Percentiles rank a stretch among this genome's conserved stretches.
Conservation (phyloP, 768 basidiomycete genomes). For the Pseudohyphozyma bogoriensis region DNA sequence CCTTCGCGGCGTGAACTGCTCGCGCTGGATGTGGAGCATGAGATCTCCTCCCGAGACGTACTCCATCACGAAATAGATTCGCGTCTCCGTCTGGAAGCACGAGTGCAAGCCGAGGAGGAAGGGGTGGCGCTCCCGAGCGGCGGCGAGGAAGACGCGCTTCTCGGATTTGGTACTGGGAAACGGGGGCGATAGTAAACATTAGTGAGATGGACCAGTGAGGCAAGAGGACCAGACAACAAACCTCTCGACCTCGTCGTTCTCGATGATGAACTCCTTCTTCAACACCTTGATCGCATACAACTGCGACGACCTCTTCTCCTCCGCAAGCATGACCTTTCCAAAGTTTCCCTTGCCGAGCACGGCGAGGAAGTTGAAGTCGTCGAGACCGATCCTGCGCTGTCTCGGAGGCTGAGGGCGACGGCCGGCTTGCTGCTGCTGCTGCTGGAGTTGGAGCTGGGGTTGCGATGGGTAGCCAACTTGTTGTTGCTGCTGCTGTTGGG, state of each 20-base stretch:
- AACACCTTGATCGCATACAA: constrained; percentile 99
- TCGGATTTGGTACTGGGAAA: constrained; percentile 88
- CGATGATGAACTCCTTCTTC: constrained; percentile 99
- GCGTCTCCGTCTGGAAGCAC: constrained; percentile 99
- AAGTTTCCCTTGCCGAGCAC: constrained; percentile 99
- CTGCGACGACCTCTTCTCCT: constrained; percentile 83
- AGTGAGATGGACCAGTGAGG: constrained; percentile 1
- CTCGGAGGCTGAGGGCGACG: constrained; percentile 3
- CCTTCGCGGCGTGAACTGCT: constrained; percentile 96
- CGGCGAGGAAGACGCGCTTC: constrained; percentile 93
- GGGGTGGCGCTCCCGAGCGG: constrained; percentile 93
- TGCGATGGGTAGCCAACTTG: background rate
- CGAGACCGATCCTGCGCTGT: constrained; percentile 83
- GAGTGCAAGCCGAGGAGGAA: constrained; percentile 94
- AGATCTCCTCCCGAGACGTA: constrained; percentile 98
- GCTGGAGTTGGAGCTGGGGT: background rate
- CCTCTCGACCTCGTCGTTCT: constrained; percentile 99
- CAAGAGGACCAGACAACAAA: constrained; percentile 38
- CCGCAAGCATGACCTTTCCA: constrained; percentile 98
- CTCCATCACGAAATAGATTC: constrained; percentile 99
- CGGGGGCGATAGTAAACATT: background rate
- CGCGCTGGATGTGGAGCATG: constrained; percentile 98
- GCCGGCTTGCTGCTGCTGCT: constrained; percentile 17
- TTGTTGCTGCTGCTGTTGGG: constrained; percentile 1
- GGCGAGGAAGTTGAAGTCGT: constrained; percentile 98